phyloP scores from a whole-genome alignment of 192 early-diverging fungal species.

The Entophlyctis luteolus region DNA sequence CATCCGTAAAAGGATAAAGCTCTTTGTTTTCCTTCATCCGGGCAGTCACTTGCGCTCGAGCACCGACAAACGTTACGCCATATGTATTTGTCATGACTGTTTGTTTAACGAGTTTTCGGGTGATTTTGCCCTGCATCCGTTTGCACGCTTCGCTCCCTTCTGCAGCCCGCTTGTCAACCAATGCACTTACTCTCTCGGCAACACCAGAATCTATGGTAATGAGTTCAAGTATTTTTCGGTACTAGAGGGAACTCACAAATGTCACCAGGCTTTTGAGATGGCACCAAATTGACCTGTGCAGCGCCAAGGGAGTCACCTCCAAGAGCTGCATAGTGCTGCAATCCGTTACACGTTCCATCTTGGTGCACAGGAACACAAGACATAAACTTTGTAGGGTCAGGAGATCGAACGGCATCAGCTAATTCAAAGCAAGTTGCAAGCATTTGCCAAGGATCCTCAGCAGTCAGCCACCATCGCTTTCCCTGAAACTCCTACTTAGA shows the following conservation, averaged over 20 bases:
- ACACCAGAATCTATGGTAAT: slow-evolving; percentile 67
- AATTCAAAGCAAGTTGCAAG: slow-evolving; percentile 87
- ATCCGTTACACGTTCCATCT: slow-evolving; percentile 96
- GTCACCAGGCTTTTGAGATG: slow-evolving; percentile 82
- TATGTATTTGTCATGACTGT: slow-evolving; percentile 99
- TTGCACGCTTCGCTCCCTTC: slow-evolving; percentile 33
- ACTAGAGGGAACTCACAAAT: slow-evolving; percentile 59
- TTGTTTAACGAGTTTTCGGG: slow-evolving; percentile 95
- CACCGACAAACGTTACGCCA: slow-evolving; percentile 95
- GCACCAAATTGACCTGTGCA: slow-evolving; percentile 80
- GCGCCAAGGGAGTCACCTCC: slow-evolving; percentile 88
- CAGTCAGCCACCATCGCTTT: slow-evolving; percentile 80
- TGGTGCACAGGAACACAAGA: slow-evolving; percentile 87
- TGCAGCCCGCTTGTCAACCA: slow-evolving; percentile 59
- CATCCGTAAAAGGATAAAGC: slow-evolving; percentile 60
- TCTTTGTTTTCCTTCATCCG: slow-evolving; percentile 66
- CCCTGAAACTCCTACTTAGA: slow-evolving; percentile 37
- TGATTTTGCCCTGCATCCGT: slow-evolving; percentile 62
- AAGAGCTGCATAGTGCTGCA: slow-evolving; percentile 97
- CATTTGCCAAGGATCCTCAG: slow-evolving; percentile 92
- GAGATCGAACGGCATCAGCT: slow-evolving; percentile 64
- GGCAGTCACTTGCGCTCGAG: slow-evolving; percentile 77
- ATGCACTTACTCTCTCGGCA: slow-evolving; percentile 63
- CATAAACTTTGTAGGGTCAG: slow-evolving; percentile 65
- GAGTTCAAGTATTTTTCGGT: not conserved